Base-by-base conservation (phyloP, 139 green algal species). In the Coelastrella sp. region DNA sequence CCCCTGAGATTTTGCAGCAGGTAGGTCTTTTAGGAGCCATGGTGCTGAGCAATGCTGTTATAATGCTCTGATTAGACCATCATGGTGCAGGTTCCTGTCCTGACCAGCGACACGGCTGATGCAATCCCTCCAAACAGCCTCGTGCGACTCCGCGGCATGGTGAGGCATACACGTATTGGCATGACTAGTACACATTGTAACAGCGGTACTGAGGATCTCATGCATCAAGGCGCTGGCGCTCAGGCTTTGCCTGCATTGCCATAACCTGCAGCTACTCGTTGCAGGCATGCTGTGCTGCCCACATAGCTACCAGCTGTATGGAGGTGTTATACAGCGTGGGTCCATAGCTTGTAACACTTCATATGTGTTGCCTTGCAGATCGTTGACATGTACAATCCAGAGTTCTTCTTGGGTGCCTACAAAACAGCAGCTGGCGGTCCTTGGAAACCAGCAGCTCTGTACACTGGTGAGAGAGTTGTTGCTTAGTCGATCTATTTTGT, bases 301-400 rank as follows among this genome's bases (percentile, higher is more conserved):
- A 24, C 79, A 70, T 0, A 20, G 79, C 49, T 20, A 59, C 79
- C 12, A 72, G 63, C 63, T 72, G 12, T 14, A 72, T 22, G 12
- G 63, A 22, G n/a, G n/a, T n/a, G n/a, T n/a, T 72, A 17, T 57
- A 58, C 5, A 83, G 35, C 35, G 35, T 49, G 9, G 4, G 6
- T 20, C 78, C 22, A 84, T 35, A 35, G 8, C 1, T 86, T 20
- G 58, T 22, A 57, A 49, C 35, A 49, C 35, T 49, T 49, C 35
- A 49, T 49, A 49, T 49, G 35, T 49, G 35, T 1, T 22, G 6
- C 73, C 20, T 1, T 20, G 17, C 92, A 97, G 95, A 94, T 97
- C 20, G 88, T 94, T 27, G 95, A 97, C 87, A 95, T 96, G 91
- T 75, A 93, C 12, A 95, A 97, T 80, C 94, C 95, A 5, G 95